A percentile compares a stretch with the other conserved stretches of the same genome.
These are phyloP conservation scores for Acer campestre DNA, from an alignment of 345 rosid genomes.

Conservation along the genomic window DNA sequence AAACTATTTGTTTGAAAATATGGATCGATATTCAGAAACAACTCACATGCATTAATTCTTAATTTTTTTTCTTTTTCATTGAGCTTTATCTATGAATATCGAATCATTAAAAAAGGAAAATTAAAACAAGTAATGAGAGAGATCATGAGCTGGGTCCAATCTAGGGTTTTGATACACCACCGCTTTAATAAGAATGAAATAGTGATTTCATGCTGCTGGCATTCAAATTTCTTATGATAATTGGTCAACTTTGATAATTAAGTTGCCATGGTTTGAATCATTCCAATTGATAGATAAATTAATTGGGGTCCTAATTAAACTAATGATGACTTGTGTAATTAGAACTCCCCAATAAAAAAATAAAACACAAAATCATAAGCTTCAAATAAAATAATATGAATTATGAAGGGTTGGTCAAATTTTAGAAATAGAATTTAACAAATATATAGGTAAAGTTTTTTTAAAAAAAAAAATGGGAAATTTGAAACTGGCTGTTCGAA, in stretches of 20 bases:
- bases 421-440: neutral
- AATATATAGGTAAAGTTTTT: too few species aligned
- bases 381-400: constrained; percentile 6
- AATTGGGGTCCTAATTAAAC: neutral
- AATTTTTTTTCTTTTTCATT: too few species aligned
- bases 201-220: neutral
- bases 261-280: constrained; percentile 11
- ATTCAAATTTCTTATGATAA: constrained; percentile 2
- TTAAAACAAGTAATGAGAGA: neutral
- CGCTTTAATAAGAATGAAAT: neutral
- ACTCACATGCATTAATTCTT: neutral
- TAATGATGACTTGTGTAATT: constrained; percentile 15
- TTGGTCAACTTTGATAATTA: constrained; percentile 13
- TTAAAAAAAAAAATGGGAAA: too few species aligned
- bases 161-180: constrained; percentile 13
- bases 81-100: too few species aligned
- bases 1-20: too few species aligned
- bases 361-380: neutral
- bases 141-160: constrained; percentile 9
- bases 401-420: neutral
- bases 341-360: neutral
- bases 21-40: too few species aligned
- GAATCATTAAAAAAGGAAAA: neutral
- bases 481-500: neutral
- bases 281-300: constrained; percentile 8